These are phyloP conservation scores for Coemansia sp. DNA, from an alignment of 192 early-diverging fungal species.

Conservation along the genomic window DNA sequence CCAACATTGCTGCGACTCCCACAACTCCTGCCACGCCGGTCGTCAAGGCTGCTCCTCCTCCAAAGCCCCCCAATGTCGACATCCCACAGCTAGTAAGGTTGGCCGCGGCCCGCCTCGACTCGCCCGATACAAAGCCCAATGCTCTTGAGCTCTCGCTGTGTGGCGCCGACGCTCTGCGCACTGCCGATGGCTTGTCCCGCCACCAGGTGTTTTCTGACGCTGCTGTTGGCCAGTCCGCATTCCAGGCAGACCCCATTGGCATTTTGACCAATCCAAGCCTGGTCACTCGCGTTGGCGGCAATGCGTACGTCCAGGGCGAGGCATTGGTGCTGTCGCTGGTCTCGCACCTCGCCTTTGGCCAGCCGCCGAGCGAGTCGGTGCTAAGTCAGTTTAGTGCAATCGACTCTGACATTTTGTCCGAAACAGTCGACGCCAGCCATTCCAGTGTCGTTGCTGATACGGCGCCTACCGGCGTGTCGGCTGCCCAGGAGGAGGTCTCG, in stretches of 20 bases:
- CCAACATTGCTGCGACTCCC: not conserved
- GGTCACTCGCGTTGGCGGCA: conserved; percentile 16
- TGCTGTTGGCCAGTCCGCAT: conserved; percentile 9
- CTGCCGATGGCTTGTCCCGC: conserved; percentile 2
- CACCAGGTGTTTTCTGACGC: conserved; percentile 12
- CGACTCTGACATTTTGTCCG: not conserved
- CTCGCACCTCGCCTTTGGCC: conserved; percentile 40
- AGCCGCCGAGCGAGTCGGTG: conserved; percentile 1
- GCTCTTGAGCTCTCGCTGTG: conserved; percentile 32
- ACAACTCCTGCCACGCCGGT: not conserved
- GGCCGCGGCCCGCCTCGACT: not conserved
- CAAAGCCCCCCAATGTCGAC: not conserved
- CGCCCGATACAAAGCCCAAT: not conserved
- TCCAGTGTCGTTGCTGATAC: not conserved
- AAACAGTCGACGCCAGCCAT: not conserved
- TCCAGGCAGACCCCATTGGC: conserved; percentile 13
- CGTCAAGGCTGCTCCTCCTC: conserved; percentile 1
- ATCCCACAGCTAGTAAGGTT: not conserved
- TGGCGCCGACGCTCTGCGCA: conserved; percentile 26
- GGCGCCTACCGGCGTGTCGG: too few relatives aligned
- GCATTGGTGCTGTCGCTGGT: conserved; percentile 33
- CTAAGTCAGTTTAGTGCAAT: not conserved
- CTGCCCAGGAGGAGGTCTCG: too few relatives aligned
- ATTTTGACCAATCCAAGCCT: conserved; percentile 26
- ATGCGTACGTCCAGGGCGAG: conserved; percentile 29